Conservation (phyloP, 768 basidiomycete genomes). For the Termitomyces heimii region DNA sequence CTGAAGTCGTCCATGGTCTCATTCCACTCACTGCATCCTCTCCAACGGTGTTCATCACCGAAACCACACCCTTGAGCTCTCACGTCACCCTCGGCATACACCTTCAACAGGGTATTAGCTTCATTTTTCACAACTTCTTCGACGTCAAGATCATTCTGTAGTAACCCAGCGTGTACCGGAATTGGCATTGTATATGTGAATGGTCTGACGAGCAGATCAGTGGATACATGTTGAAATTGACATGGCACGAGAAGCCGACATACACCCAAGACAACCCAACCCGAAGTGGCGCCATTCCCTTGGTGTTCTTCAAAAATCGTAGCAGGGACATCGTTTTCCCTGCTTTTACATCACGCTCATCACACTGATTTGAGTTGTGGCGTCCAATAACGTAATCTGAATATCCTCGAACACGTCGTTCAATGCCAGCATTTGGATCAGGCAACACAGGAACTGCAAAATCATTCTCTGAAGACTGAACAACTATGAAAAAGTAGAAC, state of each 20-base stretch:
- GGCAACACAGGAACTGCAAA: slow-evolving; percentile 48
- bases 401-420: not conserved
- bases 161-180: slow-evolving; percentile 8
- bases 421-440: slow-evolving; percentile 35
- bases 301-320: slow-evolving; percentile 45
- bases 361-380: not conserved
- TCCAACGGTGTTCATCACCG: slow-evolving; percentile 5
- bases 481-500: not conserved
- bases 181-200: slow-evolving; percentile 29
- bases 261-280: slow-evolving; percentile 68
- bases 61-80: not conserved
- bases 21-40: not conserved
- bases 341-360: not conserved
- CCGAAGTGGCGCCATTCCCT: slow-evolving; percentile 51
- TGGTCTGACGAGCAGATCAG: slow-evolving; percentile 28
- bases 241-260: slow-evolving; percentile 14
- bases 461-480: not conserved
- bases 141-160: slow-evolving; percentile 16
- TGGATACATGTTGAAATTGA: not conserved
- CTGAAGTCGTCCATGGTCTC: not conserved
- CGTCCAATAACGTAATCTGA: slow-evolving; percentile 1
- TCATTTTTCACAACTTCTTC: not conserved
- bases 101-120: not conserved
- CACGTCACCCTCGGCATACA: not conserved
- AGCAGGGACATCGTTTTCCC: not conserved